Base-by-base conservation (phyloP, 2,329 filamentous ascomycete genomes). In the Colletotrichum camelliae region DNA sequence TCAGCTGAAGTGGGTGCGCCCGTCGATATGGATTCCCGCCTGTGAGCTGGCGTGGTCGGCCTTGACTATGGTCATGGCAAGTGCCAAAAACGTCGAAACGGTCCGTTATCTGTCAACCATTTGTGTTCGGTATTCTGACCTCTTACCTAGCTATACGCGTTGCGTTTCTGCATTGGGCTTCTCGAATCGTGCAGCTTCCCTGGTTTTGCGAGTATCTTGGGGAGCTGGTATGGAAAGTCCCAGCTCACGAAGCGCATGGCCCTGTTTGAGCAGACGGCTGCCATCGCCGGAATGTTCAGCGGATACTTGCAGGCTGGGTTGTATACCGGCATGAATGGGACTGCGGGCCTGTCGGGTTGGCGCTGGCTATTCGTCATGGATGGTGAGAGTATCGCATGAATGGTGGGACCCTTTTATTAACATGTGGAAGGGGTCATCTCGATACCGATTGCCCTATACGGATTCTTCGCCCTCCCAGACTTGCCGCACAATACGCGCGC, bases 271-370 rank as follows among this genome's bases (percentile, higher is more conserved):
- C 85, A 89, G 1, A 88, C 87, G n/a, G 88, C 89, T 15, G 88
- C 86, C 3, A 83, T 91, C 1, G 89, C 88, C 1, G 83, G 84
- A n/a, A 90, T 91, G 87, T 88, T 91, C 70, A 89, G 88, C 21
- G 90, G 89, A 1, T 91, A 90, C 72, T 83, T 91, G 0, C 89
- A 91, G 81, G 87, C 89, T 1, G 89, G 87, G 0, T 86, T 88
- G 0, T 90, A 91, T 78, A 79, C 77, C 16, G 79, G 80, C 12
- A 79, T 86, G 67, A 80, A 85, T 29, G 83, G 83, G 5, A 75
- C 72, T 9, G 68, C 79, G 8, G 83, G 83, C 0, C 77, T 83
- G 21, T 79, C 81, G 1, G 85, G 83, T 0, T 86, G 81, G 81
- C 82, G 83, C 29, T 87, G 84, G 84, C 80, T 86, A 5, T 86